A percentile compares a stretch with the other conserved stretches of the same genome.
phyloP scores from a whole-genome alignment of 352 stramenopile species.

The Phytophthora pseudosyringae region DNA sequence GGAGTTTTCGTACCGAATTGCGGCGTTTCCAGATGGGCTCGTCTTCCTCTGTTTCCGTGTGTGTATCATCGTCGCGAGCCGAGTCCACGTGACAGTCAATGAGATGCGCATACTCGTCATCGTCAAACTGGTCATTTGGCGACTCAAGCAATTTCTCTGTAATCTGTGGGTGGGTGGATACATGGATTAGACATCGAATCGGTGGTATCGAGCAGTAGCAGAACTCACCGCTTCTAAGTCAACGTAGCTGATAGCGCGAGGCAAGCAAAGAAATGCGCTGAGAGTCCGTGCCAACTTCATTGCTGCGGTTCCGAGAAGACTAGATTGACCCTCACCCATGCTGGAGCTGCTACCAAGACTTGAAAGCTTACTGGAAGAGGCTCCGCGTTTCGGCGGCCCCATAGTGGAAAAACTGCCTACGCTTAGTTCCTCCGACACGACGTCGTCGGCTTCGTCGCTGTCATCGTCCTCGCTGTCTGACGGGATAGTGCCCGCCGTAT shows the following conservation, averaged over 20 bases:
- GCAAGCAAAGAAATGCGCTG: slow-evolving; percentile 72
- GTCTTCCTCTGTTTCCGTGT: slow-evolving; percentile 22
- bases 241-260: slow-evolving; percentile 74
- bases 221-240: slow-evolving; percentile 63
- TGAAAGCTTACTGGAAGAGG: slow-evolving; percentile 20
- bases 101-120: slow-evolving; percentile 69
- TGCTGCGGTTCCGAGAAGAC: slow-evolving; percentile 39
- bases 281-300: slow-evolving; percentile 64
- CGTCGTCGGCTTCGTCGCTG: slow-evolving; percentile 44
- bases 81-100: slow-evolving; percentile 79
- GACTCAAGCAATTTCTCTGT: slow-evolving; percentile 71
- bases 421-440: slow-evolving; percentile 42
- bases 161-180: slow-evolving; percentile 48
- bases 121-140: slow-evolving; percentile 53
- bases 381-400: slow-evolving; percentile 21
- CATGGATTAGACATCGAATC: slow-evolving; percentile 1
- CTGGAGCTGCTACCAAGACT: slow-evolving; percentile 47
- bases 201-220: not conserved
- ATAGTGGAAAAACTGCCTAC: slow-evolving; percentile 13
- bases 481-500: slow-evolving; percentile 64
- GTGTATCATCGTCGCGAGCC: slow-evolving; percentile 44
- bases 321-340: slow-evolving; percentile 33
- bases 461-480: slow-evolving; percentile 56
- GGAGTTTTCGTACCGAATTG: slow-evolving; percentile 34
- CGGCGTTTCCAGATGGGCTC: slow-evolving; percentile 56